Conservation (phyloP, 2,329 filamentous ascomycete species). For the Exophiala sp. region DNA sequence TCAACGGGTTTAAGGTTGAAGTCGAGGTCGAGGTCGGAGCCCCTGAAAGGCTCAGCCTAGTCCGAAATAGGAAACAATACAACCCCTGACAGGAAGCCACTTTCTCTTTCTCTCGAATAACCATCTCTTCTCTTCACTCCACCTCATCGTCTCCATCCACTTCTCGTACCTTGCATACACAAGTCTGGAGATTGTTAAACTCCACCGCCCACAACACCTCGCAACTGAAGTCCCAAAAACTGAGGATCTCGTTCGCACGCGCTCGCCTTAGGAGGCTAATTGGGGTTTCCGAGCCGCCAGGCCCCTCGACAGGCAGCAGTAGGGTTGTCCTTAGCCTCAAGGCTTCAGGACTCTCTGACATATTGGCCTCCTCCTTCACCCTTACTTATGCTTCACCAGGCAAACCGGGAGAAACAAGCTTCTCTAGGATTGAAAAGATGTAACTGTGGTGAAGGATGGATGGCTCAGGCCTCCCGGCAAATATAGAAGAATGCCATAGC, state of each 20-base stretch:
- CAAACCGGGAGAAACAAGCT: too few relatives aligned
- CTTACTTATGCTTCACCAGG: too few relatives aligned
- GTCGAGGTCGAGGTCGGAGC: slow-evolving; percentile 2
- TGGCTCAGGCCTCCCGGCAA: too few relatives aligned
- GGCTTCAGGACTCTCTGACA: slow-evolving; percentile 2
- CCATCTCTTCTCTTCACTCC: slow-evolving; percentile 15
- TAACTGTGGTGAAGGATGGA: too few relatives aligned
- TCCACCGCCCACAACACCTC: not conserved
- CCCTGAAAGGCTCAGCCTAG: slow-evolving; percentile 13
- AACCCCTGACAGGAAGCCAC: slow-evolving; percentile 8
- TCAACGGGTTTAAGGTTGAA: slow-evolving; percentile 1
- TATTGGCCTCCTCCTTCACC: too few relatives aligned
- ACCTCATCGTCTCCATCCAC: slow-evolving; percentile 12
- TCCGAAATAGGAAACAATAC: slow-evolving; percentile 4
- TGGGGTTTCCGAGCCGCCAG: too few relatives aligned
- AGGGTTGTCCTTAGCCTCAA: slow-evolving; percentile 3
- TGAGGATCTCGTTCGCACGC: not conserved
- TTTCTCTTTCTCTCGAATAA: not conserved
- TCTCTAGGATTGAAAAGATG: too few relatives aligned
- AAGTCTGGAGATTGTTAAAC: slow-evolving; percentile 8
- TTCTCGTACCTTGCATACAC: not conserved
- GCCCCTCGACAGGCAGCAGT: not conserved
- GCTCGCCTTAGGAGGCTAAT: too few relatives aligned
- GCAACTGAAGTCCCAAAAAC: not conserved
- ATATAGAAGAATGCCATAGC: too few relatives aligned